Evolutionary conservation across 192 early-diverging fungal genomes (phyloP).

Genomic region (Coemansia aciculifera): DNA sequence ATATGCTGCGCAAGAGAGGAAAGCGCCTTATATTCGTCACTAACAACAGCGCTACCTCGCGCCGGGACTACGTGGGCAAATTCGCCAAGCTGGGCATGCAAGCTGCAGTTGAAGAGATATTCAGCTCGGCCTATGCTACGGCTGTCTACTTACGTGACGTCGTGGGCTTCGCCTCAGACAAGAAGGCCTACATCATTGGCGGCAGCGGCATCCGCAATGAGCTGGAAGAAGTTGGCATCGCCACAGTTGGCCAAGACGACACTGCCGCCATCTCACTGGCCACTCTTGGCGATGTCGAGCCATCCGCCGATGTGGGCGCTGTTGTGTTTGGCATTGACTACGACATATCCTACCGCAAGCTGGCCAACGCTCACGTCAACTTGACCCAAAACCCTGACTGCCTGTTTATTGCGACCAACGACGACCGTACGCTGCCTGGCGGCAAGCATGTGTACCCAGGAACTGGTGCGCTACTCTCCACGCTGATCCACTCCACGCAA

Average conservation of each 20-base stretch:
- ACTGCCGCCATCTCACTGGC: slow-evolving; percentile 53
- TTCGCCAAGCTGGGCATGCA: slow-evolving; percentile 80
- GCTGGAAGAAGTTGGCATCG: slow-evolving; percentile 77
- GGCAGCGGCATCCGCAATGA: slow-evolving; percentile 86
- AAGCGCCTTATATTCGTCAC: slow-evolving; percentile 96
- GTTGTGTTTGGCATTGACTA: slow-evolving; percentile 93
- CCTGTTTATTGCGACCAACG: slow-evolving; percentile 92
- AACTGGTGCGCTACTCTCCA: slow-evolving; percentile 76
- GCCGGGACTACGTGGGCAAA: slow-evolving; percentile 77
- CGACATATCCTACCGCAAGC: slow-evolving; percentile 90
- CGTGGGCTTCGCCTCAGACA: slow-evolving; percentile 78
- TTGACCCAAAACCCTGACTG: slow-evolving; percentile 66
- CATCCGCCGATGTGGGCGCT: slow-evolving; percentile 74
- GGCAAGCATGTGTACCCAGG: slow-evolving; percentile 75
- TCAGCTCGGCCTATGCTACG: slow-evolving; percentile 88
- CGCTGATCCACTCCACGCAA: slow-evolving; percentile 75
- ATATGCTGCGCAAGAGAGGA: slow-evolving; percentile 69
- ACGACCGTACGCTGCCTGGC: slow-evolving; percentile 86
- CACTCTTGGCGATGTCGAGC: slow-evolving; percentile 61
- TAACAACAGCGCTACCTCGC: slow-evolving; percentile 94
- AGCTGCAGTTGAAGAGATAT: slow-evolving; percentile 82
- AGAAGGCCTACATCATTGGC: slow-evolving; percentile 92
- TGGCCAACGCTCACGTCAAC: slow-evolving; percentile 88
- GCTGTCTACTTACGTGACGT: slow-evolving; percentile 88
- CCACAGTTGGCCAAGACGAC: slow-evolving; percentile 59